These are phyloP conservation scores for Diaporthe sp. DNA, from an alignment of 2,329 filamentous ascomycete genomes.

Conservation along the genomic window DNA sequence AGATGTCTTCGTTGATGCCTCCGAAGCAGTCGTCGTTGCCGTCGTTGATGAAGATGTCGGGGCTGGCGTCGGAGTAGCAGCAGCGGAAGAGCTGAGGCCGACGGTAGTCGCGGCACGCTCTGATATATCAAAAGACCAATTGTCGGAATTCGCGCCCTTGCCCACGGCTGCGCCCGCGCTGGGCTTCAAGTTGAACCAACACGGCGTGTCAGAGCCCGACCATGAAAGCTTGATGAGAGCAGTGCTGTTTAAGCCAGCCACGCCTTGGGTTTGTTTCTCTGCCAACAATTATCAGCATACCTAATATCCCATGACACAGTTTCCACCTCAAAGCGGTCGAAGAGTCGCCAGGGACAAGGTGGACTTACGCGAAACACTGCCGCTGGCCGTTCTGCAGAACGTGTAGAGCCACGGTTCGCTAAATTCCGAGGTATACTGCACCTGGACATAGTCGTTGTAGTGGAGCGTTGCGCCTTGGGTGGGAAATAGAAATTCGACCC, in stretches of 20 bases:
- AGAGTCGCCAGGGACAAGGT: neutral
- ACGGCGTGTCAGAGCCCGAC: constrained; percentile 31
- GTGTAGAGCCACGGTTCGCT: constrained; percentile 20
- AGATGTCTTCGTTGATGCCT: neutral
- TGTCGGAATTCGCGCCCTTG: constrained; percentile 19
- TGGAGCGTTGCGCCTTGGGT: constrained; percentile 27
- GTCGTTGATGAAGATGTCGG: neutral
- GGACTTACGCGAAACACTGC: constrained; percentile 20
- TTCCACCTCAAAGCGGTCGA: too few relatives aligned
- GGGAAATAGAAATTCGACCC: constrained; percentile 31
- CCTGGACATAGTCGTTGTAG: constrained; percentile 33
- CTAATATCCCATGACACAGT: neutral
- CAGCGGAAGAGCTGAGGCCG: neutral
- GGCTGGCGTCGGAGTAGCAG: neutral
- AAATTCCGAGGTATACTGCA: constrained; percentile 30
- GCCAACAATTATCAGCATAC: neutral
- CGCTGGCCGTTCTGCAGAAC: constrained; percentile 19
- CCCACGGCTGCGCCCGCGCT: neutral
- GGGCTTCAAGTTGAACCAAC: constrained; percentile 34
- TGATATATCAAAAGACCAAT: constrained; percentile 26
- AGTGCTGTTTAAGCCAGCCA: constrained; percentile 25
- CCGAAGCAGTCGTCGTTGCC: neutral
- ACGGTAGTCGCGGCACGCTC: constrained; percentile 22
- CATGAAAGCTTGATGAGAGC: constrained; percentile 18
- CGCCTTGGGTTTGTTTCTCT: constrained; percentile 14